Percentiles rank a stretch among this genome's conserved stretches.
phyloP scores from a whole-genome alignment of 306 rosid species.

The Malus orientalis region DNA sequence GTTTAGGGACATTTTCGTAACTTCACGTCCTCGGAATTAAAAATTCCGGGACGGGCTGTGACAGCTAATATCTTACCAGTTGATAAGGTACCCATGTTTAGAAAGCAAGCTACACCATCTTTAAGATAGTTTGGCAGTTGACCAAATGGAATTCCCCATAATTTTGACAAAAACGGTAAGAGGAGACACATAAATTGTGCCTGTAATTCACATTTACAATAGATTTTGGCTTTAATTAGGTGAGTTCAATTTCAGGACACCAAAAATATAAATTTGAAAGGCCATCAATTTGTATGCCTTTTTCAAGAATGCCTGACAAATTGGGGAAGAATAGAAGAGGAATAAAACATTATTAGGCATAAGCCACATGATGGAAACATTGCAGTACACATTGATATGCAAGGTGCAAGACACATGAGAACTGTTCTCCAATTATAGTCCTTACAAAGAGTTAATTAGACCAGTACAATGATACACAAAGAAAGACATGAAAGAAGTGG shows the following conservation, averaged over 20 bases:
- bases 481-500: neutral
- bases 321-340: conserved; percentile 6
- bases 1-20: too few species aligned
- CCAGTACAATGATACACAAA: neutral
- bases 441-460: neutral
- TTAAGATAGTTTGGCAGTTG: conserved; percentile 67
- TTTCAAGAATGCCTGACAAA: conserved; percentile 82
- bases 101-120: too few species aligned
- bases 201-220: conserved; percentile 38
- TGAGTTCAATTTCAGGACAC: too few species aligned
- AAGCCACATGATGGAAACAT: conserved; percentile 1
- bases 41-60: too few species aligned
- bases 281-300: conserved; percentile 86
- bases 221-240: conserved; percentile 9
- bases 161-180: conserved; percentile 70
- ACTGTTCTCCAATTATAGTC: neutral
- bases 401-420: neutral
- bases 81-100: too few species aligned
- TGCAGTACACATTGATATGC: neutral
- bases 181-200: conserved; percentile 67
- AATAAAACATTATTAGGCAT: conserved; percentile 4
- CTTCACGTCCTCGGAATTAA: too few species aligned
- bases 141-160: conserved; percentile 86
- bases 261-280: neutral
- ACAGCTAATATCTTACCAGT: too few species aligned